phyloP scores from a whole-genome alignment of 371 early-diverging fungal genomes.

The Lichtheimia ramosa region DNA sequence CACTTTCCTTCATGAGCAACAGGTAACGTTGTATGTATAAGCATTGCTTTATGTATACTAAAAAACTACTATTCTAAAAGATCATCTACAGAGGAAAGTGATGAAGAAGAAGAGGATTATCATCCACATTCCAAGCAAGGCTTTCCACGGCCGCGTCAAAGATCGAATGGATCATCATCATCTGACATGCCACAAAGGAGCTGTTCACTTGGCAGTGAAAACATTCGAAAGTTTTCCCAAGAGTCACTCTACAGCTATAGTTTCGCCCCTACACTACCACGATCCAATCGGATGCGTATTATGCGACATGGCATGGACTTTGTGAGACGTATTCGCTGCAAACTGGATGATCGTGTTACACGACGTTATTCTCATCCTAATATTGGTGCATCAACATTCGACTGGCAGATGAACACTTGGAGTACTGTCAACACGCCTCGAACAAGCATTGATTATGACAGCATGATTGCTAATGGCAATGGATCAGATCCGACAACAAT shows the following conservation, averaged over 20 bases:
- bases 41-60: too few species aligned
- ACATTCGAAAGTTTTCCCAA: conserved; percentile 43
- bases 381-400: conserved; percentile 31
- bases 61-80: too few species aligned
- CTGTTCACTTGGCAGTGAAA: conserved; percentile 12
- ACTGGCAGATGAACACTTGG: conserved; percentile 21
- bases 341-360: conserved; percentile 41
- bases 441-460: conserved; percentile 14
- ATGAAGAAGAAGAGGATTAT: too few species aligned
- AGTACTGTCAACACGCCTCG: conserved; percentile 15
- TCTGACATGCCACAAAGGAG: too few species aligned
- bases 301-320: conserved; percentile 53
- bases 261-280: conserved; percentile 47
- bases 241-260: conserved; percentile 62
- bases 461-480: neutral
- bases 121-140: too few species aligned
- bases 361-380: conserved; percentile 38
- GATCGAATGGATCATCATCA: too few species aligned
- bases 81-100: too few species aligned
- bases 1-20: too few species aligned
- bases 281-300: conserved; percentile 42
- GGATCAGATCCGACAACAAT: neutral
- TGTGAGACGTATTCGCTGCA: conserved; percentile 55
- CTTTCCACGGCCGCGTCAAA: too few species aligned
- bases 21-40: too few species aligned